phyloP scores from a whole-genome alignment of 2,329 filamentous ascomycete genomes.

The Pestalotiopsis sp. region DNA sequence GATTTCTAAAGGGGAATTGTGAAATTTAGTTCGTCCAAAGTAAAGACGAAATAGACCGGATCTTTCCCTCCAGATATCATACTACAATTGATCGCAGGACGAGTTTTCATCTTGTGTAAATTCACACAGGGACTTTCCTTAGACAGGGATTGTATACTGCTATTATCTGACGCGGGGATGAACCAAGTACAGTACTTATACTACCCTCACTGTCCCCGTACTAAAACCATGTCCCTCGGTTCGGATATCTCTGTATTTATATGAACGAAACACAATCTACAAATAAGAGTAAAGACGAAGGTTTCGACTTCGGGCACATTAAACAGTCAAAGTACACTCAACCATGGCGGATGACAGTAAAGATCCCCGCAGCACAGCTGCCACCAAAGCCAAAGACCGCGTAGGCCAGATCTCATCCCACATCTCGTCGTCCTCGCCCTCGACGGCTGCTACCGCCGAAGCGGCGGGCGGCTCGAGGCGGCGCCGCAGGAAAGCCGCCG shows the following conservation, averaged over 20 bases:
- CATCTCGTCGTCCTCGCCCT: conserved; percentile 15
- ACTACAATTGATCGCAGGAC: no score
- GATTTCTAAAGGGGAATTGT: not conserved
- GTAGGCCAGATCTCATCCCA: conserved; percentile 30
- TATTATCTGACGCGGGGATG: not conserved
- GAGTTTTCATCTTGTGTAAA: no score
- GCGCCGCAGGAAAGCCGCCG: not conserved
- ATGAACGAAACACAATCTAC: not conserved
- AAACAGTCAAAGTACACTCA: not conserved
- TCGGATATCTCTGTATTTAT: not conserved
- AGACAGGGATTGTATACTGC: no score
- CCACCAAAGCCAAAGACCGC: conserved; percentile 33
- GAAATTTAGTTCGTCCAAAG: no score
- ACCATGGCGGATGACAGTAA: conserved; percentile 4
- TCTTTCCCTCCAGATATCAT: no score
- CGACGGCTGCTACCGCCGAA: not conserved
- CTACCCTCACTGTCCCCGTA: not conserved
- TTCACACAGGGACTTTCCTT: no score
- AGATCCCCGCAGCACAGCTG: not conserved
- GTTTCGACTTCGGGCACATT: not conserved
- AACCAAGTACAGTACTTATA: not conserved
- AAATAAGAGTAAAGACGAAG: not conserved
- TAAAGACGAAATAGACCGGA: no score
- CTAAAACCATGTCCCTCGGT: not conserved
- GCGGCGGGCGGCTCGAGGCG: not conserved